These are phyloP conservation scores for Ormosia semicastrata DNA, from an alignment of 306 rosid species.

Conservation along the genomic window DNA sequence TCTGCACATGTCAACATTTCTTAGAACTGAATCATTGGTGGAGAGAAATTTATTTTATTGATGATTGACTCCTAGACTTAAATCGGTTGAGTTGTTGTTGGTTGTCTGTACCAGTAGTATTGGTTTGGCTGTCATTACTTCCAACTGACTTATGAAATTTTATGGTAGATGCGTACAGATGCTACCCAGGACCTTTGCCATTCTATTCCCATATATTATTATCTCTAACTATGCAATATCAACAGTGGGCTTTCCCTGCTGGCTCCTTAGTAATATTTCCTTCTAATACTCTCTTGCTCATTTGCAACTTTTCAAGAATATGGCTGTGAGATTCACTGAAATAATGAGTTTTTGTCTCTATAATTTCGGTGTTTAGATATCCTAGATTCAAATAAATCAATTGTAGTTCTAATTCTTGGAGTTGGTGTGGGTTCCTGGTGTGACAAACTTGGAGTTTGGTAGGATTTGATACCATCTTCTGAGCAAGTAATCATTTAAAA, in stretches of 20 bases:
- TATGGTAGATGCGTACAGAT: neutral
- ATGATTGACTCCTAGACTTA: neutral
- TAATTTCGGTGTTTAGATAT: conserved; percentile 4
- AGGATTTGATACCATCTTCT: neutral
- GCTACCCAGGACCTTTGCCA: neutral
- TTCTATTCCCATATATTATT: neutral
- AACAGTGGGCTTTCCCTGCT: neutral
- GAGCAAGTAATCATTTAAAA: neutral
- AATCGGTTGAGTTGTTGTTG: neutral
- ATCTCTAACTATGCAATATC: neutral
- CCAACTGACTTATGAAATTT: neutral
- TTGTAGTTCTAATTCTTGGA: neutral
- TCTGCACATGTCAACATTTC: neutral
- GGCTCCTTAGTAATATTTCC: neutral
- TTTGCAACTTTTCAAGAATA: conserved; percentile 6
- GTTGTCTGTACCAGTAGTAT: neutral
- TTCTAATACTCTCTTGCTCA: neutral
- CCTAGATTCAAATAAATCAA: neutral
- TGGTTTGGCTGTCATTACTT: neutral
- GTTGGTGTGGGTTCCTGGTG: neutral
- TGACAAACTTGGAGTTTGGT: conserved; percentile 4
- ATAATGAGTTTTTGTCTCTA: neutral
- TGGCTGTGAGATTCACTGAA: neutral
- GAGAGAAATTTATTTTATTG: neutral
- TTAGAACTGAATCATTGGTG: neutral